Evolutionary conservation across 192 early-diverging fungal species (phyloP).

Genomic region (Obelidium mucronatum): DNA sequence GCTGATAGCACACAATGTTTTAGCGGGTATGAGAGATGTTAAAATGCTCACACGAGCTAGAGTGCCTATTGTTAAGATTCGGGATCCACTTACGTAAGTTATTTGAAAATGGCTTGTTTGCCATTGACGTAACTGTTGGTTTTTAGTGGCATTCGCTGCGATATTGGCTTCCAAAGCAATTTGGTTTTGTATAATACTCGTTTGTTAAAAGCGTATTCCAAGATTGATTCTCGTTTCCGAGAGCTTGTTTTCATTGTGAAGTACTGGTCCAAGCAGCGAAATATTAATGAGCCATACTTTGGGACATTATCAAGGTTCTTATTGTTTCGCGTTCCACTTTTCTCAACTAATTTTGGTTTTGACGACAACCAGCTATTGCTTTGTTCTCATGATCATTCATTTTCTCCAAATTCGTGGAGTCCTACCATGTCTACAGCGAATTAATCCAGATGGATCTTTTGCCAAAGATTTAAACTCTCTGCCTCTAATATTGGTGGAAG

Average conservation of each 20-base stretch:
- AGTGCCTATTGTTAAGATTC: constrained; percentile 52
- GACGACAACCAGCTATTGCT: constrained; percentile 41
- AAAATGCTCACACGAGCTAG: constrained; percentile 40
- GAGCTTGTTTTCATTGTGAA: constrained; percentile 45
- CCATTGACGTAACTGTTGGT: background rate
- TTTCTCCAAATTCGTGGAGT: constrained; percentile 49
- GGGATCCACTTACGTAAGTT: constrained; percentile 31
- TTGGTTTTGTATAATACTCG: constrained; percentile 41
- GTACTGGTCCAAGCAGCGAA: constrained; percentile 44
- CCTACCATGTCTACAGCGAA: constrained; percentile 43
- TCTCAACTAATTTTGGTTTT: constrained; percentile 20
- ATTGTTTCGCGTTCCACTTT: too few relatives aligned
- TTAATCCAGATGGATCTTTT: constrained; percentile 12
- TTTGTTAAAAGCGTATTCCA: constrained; percentile 42
- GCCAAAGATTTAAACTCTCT: background rate
- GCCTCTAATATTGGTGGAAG: constrained; percentile 16
- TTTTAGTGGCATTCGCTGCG: constrained; percentile 36
- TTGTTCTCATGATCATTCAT: constrained; percentile 48
- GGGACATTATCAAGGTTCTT: constrained; percentile 43
- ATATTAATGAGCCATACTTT: constrained; percentile 51
- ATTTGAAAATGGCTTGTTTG: background rate
- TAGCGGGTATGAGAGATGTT: constrained; percentile 39
- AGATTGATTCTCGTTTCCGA: constrained; percentile 38
- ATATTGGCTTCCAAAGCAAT: constrained; percentile 40
- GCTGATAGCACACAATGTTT: background rate